These are phyloP conservation scores for Tuber indicum DNA, from an alignment of 495 filamentous ascomycete genomes.

Conservation along the genomic window DNA sequence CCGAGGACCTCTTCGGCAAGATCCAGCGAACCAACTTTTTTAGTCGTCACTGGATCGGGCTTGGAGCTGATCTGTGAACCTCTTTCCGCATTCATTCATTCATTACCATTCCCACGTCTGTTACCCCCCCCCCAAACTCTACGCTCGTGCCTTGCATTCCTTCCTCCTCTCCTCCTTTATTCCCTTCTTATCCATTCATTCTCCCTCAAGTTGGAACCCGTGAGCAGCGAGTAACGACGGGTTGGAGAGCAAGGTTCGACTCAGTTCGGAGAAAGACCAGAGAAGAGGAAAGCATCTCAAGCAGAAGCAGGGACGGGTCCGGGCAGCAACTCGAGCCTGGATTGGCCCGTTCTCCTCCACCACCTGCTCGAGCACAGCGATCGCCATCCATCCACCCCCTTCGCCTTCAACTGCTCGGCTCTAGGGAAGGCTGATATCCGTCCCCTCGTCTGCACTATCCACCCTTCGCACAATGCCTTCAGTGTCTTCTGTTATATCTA, in stretches of 20 bases:
- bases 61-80: slow-evolving; percentile 3
- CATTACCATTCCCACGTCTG: not conserved
- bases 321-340: not conserved
- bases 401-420: not conserved
- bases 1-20: not conserved
- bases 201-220: not conserved
- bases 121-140: not conserved
- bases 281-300: slow-evolving; percentile 13
- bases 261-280: not conserved
- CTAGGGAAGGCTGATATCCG: not conserved
- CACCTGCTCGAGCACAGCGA: not conserved
- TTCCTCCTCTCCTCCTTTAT: not conserved
- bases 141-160: not conserved
- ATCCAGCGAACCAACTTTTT: not conserved
- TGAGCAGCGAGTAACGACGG: not conserved
- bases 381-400: not conserved
- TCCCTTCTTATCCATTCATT: slow-evolving; percentile 5
- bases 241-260: not conserved
- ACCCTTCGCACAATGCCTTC: slow-evolving; percentile 27
- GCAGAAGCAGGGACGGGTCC: slow-evolving; percentile 4
- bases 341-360: not conserved
- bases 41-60: not conserved
- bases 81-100: not conserved
- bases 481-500: slow-evolving; percentile 30
- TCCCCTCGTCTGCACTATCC: slow-evolving; percentile 7